Conservation (phyloP, 768 basidiomycete genomes). For the Auriscalpium vulgare region DNA sequence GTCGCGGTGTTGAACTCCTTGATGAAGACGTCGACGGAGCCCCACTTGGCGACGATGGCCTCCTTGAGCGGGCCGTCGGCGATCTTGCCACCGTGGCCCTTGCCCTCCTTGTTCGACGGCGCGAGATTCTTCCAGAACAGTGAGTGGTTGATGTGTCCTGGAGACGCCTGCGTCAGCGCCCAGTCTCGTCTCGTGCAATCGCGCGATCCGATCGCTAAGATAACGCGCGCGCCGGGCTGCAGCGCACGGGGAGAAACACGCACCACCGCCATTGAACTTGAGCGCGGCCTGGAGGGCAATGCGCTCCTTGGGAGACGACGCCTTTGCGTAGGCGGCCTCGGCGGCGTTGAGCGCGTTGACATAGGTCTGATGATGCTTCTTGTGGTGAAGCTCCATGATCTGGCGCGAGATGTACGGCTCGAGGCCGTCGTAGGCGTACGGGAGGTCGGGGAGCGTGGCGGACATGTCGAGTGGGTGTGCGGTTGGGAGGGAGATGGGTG, state of each 20-base stretch:
- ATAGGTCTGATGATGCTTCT: constrained; percentile 93
- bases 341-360: constrained; percentile 89
- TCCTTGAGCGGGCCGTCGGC: constrained; percentile 54
- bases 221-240: background rate
- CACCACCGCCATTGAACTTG: constrained; percentile 96
- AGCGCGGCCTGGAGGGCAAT: constrained; percentile 86
- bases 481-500: constrained; percentile 4
- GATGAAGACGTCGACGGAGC: constrained; percentile 62
- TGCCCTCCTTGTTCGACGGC: constrained; percentile 42
- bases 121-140: constrained; percentile 96
- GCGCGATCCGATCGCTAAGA: background rate
- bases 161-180: background rate
- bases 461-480: background rate
- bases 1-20: constrained; percentile 82
- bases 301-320: constrained; percentile 63
- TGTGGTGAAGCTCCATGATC: constrained; percentile 95
- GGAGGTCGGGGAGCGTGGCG: constrained; percentile 55
- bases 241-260: constrained; percentile 16
- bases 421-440: constrained; percentile 80
- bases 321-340: constrained; percentile 64
- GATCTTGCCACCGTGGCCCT: constrained; percentile 54
- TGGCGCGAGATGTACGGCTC: constrained; percentile 88
- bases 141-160: constrained; percentile 90
- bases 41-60: constrained; percentile 57
- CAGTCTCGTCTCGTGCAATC: background rate